phyloP scores from a whole-genome alignment of 1,139 yeast genomes.

The Groenewaldozyma auringiensis region DNA sequence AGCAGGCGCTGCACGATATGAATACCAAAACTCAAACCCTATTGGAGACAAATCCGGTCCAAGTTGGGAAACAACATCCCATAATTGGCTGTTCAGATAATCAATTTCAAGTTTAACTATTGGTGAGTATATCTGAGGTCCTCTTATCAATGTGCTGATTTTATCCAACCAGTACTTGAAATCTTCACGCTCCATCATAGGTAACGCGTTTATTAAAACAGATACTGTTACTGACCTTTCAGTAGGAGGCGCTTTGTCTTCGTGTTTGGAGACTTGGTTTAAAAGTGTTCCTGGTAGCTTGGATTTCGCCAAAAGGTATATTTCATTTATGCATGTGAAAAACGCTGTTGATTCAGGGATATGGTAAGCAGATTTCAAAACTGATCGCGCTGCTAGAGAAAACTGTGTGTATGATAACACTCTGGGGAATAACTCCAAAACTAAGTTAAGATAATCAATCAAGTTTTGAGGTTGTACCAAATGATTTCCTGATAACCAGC shows the following conservation, averaged over 20 bases:
- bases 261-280: constrained; percentile 31
- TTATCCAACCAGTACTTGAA: constrained; percentile 41
- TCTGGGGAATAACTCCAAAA: constrained; percentile 48
- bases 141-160: constrained; percentile 7
- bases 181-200: constrained; percentile 43
- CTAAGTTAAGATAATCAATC: constrained; percentile 30
- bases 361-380: constrained; percentile 39
- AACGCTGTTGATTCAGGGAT: constrained; percentile 30
- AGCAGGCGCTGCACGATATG: too few relatives aligned
- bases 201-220: constrained; percentile 45
- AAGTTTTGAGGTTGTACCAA: constrained; percentile 2
- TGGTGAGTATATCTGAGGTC: constrained; percentile 11
- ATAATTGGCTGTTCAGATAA: constrained; percentile 31
- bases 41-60: constrained; percentile 55
- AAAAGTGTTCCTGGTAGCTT: constrained; percentile 30
- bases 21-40: constrained; percentile 64
- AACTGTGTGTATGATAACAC: constrained; percentile 51
- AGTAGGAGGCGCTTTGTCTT: constrained; percentile 28
- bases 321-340: constrained; percentile 34
- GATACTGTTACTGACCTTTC: constrained; percentile 47
- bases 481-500: constrained; percentile 23
- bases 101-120: constrained; percentile 27
- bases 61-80: constrained; percentile 40
- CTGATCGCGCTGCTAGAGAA: constrained; percentile 49
- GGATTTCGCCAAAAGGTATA: constrained; percentile 32